Evolutionary conservation across 2,329 filamentous ascomycete species (phyloP).

Genomic region (Lasiodiplodia sp.): DNA sequence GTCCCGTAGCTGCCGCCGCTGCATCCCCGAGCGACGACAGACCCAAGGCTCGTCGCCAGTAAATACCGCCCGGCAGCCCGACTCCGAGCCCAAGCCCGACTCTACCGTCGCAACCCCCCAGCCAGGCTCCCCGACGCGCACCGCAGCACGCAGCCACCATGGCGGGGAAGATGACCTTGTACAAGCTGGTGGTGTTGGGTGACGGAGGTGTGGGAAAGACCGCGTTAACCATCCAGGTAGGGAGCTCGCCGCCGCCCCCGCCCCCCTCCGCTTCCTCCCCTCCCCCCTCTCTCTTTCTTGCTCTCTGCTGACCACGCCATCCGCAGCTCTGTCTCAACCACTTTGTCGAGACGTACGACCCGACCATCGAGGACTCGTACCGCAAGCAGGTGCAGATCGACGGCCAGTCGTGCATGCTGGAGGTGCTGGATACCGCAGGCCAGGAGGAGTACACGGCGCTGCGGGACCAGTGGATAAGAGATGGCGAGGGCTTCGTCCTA

Average conservation of each 20-base stretch:
- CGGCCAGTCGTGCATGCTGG: constrained; percentile 93
- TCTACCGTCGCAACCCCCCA: constrained; percentile 15
- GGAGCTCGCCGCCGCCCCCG: constrained; percentile 45
- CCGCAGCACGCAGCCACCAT: constrained; percentile 57
- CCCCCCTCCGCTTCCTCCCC: constrained; percentile 49
- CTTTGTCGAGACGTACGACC: constrained; percentile 90
- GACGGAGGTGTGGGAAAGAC: constrained; percentile 96
- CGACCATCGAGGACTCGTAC: constrained; percentile 73
- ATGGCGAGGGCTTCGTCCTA: constrained; percentile 95
- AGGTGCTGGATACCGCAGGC: constrained; percentile 95
- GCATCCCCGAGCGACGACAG: constrained; percentile 19
- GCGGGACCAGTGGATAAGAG: constrained; percentile 97
- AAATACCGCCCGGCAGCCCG: constrained; percentile 25
- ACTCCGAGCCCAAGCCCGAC: constrained; percentile 5
- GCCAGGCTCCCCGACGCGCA: constrained; percentile 26
- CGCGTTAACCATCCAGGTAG: constrained; percentile 86
- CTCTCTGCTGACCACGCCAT: constrained; percentile 14
- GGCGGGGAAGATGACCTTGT: constrained; percentile 93
- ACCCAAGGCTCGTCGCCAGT: constrained; percentile 19
- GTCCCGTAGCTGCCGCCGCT: constrained; percentile 25
- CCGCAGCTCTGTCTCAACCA: constrained; percentile 90
- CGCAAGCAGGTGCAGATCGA: constrained; percentile 84
- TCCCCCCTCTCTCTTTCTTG: not conserved
- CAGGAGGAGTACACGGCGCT: constrained; percentile 98
- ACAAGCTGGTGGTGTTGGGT: constrained; percentile 94